Base-by-base conservation (phyloP, 2,329 filamentous ascomycete genomes). In the Neobulgaria alba region DNA sequence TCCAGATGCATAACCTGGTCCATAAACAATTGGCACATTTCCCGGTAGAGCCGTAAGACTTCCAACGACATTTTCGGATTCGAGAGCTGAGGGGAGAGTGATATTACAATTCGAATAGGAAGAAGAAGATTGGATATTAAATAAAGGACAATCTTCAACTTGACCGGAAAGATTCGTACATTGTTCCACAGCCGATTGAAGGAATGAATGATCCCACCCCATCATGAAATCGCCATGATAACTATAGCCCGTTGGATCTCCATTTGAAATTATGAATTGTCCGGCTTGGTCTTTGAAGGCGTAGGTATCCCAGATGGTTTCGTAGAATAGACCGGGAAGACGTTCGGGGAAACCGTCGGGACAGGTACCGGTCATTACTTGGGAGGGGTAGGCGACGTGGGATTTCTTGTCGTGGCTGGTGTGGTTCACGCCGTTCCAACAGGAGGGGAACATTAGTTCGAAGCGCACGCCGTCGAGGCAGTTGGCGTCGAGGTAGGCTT, bases 381-480 rank as follows among this genome's bases (percentile, higher is more conserved):
- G 67, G 52, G 76, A 72, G 1, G 87, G 86, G 61, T 88, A 95
- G 3, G 82, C 82, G 47, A 95, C 73, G 59, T 95, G 77, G 21
- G 67, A 69, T 48, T 67, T 67, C 63, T 79, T 72, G 54, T 79
- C 67, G 0, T 50, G 15, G 2, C 69, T 66, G 51, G 75, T 71
- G 9, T 66, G 49, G 47, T 81, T 71, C 53, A 77, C 71, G 37
- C 85, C 85, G 54, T 92, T 85, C 82, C 87, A 93, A 73, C 87
- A 95, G 2, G 82, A 87, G 0, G 86, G 85, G 65, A 95, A 94
- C 74, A 86, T 85, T 44, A 93, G 64, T 63, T 95, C 88, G 33
- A 90, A 68, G 34, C 88, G 82, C 33, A 94, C 58, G 43, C 90
- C 90, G 55, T 93, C 73, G n/a, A 66, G 64, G 65, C 90, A 96